Evolutionary conservation across 2,329 filamentous ascomycete species (phyloP), one percentile per base, ranked within the genome.

Genomic region (Didymella arachidicola): DNA sequence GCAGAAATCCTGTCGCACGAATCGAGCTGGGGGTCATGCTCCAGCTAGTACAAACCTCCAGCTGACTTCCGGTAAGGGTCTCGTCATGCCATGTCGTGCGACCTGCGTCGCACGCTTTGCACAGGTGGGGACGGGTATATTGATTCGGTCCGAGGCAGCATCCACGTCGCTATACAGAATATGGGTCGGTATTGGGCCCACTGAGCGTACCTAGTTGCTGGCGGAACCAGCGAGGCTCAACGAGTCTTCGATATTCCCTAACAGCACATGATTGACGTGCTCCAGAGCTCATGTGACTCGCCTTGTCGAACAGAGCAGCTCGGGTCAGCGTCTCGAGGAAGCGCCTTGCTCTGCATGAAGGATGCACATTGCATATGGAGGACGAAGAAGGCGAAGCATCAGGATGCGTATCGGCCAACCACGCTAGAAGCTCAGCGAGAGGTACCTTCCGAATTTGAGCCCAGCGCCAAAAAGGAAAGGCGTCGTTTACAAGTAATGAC

Each of bases 61-160:
- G 50, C 56, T 54, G 56, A 46, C 39, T 59, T 47, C 19, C 19
- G 50, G 51, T 46, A 42, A 42, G 41, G 27, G 38, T 32, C 34
- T 59, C 26, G 50, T 53, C 56, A 51, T 54, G 56, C 56, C 49
- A 53, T 53, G 50, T 54, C 56, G 50, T 59, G 51, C 56, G 46
- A 54, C 56, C 14, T 51, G 32, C 45, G 32, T 51, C 34, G 50
- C 46, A 50, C 50, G 51, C 50, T 59, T 34, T 50, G 46, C 32
- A 50, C 39, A 50, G 41, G 56, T 59, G 56, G 56, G 47, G 56
- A 51, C 56, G 56, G 56, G 18, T 59, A 54, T 50, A 59, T 47
- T 46, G 19, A 54, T 54, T 59, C 50, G 56, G 45, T 54, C 56
- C 56, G 56, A 53, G 34, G 45, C 56, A 51, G n/a, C 41, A 26